Base-by-base conservation (phyloP, 1,139 yeast genomes). In the Blastobotrys proliferans region DNA sequence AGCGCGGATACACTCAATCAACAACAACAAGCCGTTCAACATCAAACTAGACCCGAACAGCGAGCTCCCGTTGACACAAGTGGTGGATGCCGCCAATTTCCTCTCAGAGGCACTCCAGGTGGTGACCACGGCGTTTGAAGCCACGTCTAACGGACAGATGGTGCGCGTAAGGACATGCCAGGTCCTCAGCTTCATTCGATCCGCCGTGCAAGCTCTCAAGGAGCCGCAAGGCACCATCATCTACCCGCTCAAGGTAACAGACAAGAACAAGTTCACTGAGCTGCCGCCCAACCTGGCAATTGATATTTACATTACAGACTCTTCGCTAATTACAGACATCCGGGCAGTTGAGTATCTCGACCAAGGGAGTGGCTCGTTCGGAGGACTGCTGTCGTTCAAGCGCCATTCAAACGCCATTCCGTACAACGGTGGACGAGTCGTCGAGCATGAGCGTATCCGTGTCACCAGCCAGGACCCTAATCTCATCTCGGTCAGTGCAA, bases 381-480 rank as follows among this genome's bases (percentile, higher is more conserved):
- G 38, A n/a, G 46, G 40, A 14, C 33, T 39, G 10, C 31, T 46
- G 33, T 41, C 44, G 16, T 43, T 45, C 20, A 18, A 44, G 35
- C 31, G 41, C 32, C 24, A 41, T 33, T 22, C 26, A 22, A 9
- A 24, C n/a, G 38, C 47, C 1, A 37, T 51, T 17, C 46, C 47
- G 19, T 70, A 64, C 46, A 58, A 67, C 44, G 62, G 62, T 16
- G 55, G 54, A 31, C 68, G 68, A 3, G 72, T 71, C 3, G 58
- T 68, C 34, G 74, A 70, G 46, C 54, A 60, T 38, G 75, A 69
- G 40, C 65, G 67, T 40, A 50, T 68, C 4, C 54, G 64, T 6
- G 65, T 68, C 13, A 66, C 68, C 24, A 64, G 73, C 24, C 74
- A 71, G 47, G 77, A 73, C 46, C 77, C 77, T 5, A 63, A 64